A percentile compares a stretch with the other conserved stretches of the same genome.
Evolutionary conservation across 73 alveolate genomes (phyloP).

Genomic region (Paramecium sexaurelia): DNA sequence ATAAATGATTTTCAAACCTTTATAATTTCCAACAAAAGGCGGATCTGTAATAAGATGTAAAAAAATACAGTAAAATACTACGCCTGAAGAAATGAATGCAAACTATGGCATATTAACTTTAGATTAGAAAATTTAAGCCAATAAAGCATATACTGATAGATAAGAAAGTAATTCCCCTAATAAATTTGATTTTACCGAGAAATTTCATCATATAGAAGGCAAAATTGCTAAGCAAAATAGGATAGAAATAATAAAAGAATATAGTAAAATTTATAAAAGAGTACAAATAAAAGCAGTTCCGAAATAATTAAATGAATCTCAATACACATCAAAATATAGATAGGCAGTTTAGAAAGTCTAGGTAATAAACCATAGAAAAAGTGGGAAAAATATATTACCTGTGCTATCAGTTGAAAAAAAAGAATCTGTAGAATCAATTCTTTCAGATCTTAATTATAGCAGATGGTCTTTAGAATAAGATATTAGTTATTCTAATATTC

Average conservation of each 20-base stretch:
- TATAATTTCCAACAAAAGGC: not conserved
- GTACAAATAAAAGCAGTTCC: not conserved
- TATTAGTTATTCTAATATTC: not conserved
- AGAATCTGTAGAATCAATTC: not conserved
- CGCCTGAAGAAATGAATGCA: conserved; percentile 5
- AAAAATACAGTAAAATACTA: not conserved
- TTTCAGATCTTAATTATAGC: conserved; percentile 27
- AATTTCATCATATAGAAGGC: conserved; percentile 25
- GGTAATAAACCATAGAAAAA: not conserved
- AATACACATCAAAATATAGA: not conserved
- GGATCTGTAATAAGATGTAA: conserved; percentile 22
- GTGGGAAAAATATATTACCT: not conserved
- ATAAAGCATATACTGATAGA: not conserved
- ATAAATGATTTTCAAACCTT: not conserved
- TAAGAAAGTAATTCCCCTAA: not conserved
- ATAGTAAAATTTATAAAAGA: not conserved
- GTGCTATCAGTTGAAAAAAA: not conserved
- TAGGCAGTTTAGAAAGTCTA: not conserved
- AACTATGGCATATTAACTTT: not conserved
- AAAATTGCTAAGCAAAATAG: conserved; percentile 3
- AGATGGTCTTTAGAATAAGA: conserved; percentile 10
- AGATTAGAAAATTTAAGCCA: not conserved
- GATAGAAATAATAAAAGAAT: not conserved
- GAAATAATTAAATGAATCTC: not conserved
- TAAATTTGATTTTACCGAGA: conserved; percentile 22